Conservation (phyloP, 345 rosid species). For the Salix caprea region DNA sequence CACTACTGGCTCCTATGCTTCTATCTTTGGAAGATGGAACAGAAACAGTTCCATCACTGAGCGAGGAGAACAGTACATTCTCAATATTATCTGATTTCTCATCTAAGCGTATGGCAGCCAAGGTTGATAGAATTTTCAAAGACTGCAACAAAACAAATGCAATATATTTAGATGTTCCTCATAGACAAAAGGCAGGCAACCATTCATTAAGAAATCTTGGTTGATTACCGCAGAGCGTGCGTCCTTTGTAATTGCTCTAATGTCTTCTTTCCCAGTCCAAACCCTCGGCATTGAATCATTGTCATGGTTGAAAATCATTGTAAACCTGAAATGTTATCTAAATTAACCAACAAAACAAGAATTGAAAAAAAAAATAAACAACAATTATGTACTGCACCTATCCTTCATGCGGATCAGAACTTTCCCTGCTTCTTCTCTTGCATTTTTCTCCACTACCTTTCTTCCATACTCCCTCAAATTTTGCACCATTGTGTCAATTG, state of each 20-base stretch:
- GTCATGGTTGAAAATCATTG: slow-evolving; percentile 64
- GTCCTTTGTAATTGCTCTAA: slow-evolving; percentile 54
- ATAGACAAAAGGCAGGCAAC: not conserved
- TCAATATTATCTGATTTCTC: slow-evolving; percentile 63
- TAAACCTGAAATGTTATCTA: slow-evolving; percentile 48
- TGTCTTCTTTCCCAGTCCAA: slow-evolving; percentile 82
- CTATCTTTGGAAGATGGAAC: slow-evolving; percentile 43
- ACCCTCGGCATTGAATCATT: slow-evolving; percentile 68
- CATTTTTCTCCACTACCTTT: slow-evolving; percentile 58
- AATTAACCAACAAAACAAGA: slow-evolving; percentile 15
- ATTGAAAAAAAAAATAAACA: not conserved
- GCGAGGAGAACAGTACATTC: slow-evolving; percentile 46
- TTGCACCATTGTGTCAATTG: slow-evolving; percentile 44
- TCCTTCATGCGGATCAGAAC: slow-evolving; percentile 72
- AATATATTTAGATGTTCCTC: slow-evolving; percentile 21
- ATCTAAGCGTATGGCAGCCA: slow-evolving; percentile 67
- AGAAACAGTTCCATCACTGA: slow-evolving; percentile 44
- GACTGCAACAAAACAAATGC: slow-evolving; percentile 41
- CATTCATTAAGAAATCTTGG: slow-evolving; percentile 9
- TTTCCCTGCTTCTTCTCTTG: slow-evolving; percentile 73
- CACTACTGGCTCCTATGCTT: slow-evolving; percentile 36
- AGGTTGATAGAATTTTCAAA: slow-evolving; percentile 49
- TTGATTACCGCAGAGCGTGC: slow-evolving; percentile 57
- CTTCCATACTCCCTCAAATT: slow-evolving; percentile 49
- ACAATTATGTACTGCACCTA: slow-evolving; percentile 33